These are phyloP conservation scores for Acanthamoeba royreba DNA, from an alignment of 208 protist species.

Conservation along the genomic window DNA sequence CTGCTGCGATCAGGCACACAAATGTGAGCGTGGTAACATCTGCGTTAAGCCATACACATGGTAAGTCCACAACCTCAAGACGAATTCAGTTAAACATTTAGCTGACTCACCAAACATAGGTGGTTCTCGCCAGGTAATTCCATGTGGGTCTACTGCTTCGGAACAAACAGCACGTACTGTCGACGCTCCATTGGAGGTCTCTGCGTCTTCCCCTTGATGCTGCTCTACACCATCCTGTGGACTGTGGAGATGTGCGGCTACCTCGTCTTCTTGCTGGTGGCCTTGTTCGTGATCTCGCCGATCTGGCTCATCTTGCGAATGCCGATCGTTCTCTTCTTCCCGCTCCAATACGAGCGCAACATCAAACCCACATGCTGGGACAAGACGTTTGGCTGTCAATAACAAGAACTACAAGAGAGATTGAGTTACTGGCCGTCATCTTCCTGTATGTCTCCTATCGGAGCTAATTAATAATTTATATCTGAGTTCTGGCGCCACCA, in stretches of 20 bases:
- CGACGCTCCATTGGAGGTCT: neutral
- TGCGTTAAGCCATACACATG: neutral
- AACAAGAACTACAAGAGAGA: too few species aligned
- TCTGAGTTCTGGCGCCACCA: too few species aligned
- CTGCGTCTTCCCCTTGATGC: neutral
- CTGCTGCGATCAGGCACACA: neutral
- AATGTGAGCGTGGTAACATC: neutral
- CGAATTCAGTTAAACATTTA: too few species aligned
- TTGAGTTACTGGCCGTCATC: too few species aligned
- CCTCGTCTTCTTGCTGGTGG: neutral
- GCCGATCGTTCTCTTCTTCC: neutral
- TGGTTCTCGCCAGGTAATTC: neutral
- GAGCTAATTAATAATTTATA: too few species aligned
- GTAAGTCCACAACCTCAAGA: too few species aligned
- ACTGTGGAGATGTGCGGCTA: neutral
- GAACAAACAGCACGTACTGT: neutral
- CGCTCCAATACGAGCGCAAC: too few species aligned
- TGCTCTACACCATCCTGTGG: neutral
- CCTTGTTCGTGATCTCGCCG: neutral
- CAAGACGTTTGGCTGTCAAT: too few species aligned
- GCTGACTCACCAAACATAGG: neutral
- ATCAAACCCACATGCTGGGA: too few species aligned
- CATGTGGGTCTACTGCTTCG: neutral
- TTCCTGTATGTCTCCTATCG: too few species aligned
- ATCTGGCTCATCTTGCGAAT: neutral